Base-by-base conservation (phyloP, 2,329 filamentous ascomycete genomes). In the Nigrospora oryzae region DNA sequence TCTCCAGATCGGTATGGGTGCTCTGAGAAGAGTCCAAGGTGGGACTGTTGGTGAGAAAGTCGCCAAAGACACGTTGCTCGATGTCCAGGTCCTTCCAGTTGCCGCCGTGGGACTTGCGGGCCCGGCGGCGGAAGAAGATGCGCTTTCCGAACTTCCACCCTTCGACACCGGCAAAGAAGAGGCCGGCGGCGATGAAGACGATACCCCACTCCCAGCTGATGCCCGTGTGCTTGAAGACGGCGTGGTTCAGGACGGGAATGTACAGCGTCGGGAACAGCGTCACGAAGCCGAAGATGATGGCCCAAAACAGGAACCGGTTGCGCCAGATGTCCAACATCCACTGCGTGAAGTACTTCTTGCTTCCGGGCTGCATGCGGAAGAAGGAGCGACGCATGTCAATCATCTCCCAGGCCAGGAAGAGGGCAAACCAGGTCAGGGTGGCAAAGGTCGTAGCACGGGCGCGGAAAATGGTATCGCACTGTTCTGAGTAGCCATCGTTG, bases 381-480 rank as follows among this genome's bases (percentile, higher is more conserved):
- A 89, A 86, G 8, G 77, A 83, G 37, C 82, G 77, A 17, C 84
- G 80, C 65, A 84, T 75, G 55, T 86, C 74, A 48, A 87, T 73
- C 75, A 87, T 84, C 61, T 89, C 84, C 85, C 85, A 89, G 0
- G 86, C 85, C 5, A 87, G 70, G 67, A 89, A 86, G 15, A 89
- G 73, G 1, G 83, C 82, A 53, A 83, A 84, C 84, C 84, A 89
- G 0, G 84, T 89, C 43, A 89, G 71, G 52, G 78, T 84, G 31
- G 81, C 83, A 56, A 89, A 89, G 5, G 80, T 84, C 0, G 85
- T 86, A 1, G 83, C 82, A 13, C 85, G 79, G 0, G 84, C 84
- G 15, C 81, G 79, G 71, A 84, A 87, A 7, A 86, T 80, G 0
- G 72, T 72, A 28, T 80, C 73, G 58, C 84, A 87, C 6, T 62